Conservation (phyloP, 495 filamentous ascomycete genomes). For the Penicillium antarcticum region DNA sequence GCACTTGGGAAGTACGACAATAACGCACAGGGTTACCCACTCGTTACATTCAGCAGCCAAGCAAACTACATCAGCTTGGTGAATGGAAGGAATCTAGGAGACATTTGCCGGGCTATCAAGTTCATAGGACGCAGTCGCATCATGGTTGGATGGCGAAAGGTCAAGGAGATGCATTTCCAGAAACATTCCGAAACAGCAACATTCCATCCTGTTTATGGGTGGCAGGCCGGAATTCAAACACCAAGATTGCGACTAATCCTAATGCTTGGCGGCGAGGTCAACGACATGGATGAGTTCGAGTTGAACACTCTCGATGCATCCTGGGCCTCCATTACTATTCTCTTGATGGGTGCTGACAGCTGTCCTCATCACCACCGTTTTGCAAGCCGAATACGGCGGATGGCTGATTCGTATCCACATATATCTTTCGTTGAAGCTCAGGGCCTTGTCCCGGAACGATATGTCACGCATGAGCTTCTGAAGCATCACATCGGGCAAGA, state of each 20-base stretch:
- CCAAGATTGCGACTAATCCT: slow-evolving; percentile 43
- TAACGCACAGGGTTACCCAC: slow-evolving; percentile 35
- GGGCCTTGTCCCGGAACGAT: slow-evolving; percentile 44
- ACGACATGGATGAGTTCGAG: slow-evolving; percentile 51
- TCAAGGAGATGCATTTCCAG: slow-evolving; percentile 47
- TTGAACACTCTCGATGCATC: slow-evolving; percentile 42
- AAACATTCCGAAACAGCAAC: slow-evolving; percentile 43
- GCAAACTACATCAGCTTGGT: slow-evolving; percentile 35
- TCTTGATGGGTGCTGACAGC: slow-evolving; percentile 47
- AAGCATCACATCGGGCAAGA: slow-evolving; percentile 47
- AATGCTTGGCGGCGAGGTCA: slow-evolving; percentile 43
- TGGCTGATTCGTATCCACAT: slow-evolving; percentile 45
- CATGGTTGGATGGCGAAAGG: slow-evolving; percentile 48
- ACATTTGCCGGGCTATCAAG: slow-evolving; percentile 31
- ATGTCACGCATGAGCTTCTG: slow-evolving; percentile 45
- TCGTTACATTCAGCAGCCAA: slow-evolving; percentile 38
- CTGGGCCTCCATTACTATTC: slow-evolving; percentile 49
- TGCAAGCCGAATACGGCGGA: slow-evolving; percentile 45
- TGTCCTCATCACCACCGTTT: slow-evolving; percentile 48
- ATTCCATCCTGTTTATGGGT: slow-evolving; percentile 46
- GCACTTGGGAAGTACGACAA: slow-evolving; percentile 45
- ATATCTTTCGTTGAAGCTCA: slow-evolving; percentile 49
- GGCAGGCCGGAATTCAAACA: slow-evolving; percentile 46
- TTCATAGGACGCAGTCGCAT: slow-evolving; percentile 40
- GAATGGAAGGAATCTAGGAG: slow-evolving; percentile 35